phyloP scores from a whole-genome alignment of 75 land plant species.

The Pinus albicaulis region DNA sequence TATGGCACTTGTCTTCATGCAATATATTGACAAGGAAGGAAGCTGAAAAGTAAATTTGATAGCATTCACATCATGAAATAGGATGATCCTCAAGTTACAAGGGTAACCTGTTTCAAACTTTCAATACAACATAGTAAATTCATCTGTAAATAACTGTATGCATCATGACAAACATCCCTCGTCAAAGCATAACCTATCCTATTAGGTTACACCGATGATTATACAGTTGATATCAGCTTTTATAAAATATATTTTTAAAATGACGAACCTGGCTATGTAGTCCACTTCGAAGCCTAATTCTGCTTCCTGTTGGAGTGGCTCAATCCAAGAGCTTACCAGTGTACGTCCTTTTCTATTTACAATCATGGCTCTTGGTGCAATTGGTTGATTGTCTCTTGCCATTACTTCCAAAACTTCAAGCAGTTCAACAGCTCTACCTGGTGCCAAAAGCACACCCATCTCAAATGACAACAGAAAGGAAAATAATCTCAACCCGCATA shows the following conservation, averaged over 20 bases:
- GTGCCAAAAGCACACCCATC: neutral
- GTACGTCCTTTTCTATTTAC: constrained; percentile 88
- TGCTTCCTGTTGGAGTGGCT: constrained; percentile 96
- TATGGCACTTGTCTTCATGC: neutral
- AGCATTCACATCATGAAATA: neutral
- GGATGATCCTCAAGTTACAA: neutral
- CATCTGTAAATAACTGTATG: neutral
- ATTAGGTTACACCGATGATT: neutral
- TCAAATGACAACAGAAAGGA: neutral
- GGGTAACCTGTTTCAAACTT: neutral
- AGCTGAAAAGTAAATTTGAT: neutral
- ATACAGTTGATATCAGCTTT: neutral
- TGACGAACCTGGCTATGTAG: constrained; percentile 76
- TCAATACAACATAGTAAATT: neutral
- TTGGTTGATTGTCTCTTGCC: constrained; percentile 76
- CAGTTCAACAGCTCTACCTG: constrained; percentile 86
- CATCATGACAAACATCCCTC: neutral
- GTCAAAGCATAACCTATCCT: neutral
- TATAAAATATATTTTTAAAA: neutral
- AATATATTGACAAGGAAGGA: constrained; percentile 10
- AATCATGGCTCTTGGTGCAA: constrained; percentile 92
- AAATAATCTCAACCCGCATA: neutral
- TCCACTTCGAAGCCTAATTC: constrained; percentile 95
- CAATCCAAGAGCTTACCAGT: constrained; percentile 98
- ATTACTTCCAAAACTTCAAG: constrained; percentile 95